Conservation (phyloP, 139 green algal genomes). For the Chlorella sp. region DNA sequence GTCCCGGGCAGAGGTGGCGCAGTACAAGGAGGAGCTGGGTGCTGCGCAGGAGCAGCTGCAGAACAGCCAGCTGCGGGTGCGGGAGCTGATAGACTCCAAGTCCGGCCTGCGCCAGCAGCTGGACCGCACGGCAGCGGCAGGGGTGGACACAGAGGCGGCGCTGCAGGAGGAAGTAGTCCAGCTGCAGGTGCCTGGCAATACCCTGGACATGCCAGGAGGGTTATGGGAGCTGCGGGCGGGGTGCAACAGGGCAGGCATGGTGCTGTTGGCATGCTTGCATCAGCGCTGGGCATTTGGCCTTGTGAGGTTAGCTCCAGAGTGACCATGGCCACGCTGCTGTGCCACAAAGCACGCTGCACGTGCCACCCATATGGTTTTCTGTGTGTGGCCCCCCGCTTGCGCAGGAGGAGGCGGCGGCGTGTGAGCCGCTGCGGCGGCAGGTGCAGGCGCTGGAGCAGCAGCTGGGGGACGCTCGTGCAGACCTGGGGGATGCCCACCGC, state of each 20-base stretch:
- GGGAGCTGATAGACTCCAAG: conserved; percentile 51
- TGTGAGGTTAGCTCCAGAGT: not conserved
- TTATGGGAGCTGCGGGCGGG: not conserved
- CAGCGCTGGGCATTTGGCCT: too few species aligned
- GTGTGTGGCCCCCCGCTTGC: not conserved
- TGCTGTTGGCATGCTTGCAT: too few species aligned
- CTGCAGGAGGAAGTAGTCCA: conserved; percentile 37
- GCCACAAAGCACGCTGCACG: too few species aligned
- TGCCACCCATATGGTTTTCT: not conserved
- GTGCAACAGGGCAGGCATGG: too few species aligned
- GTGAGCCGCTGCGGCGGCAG: not conserved
- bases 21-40: conserved; percentile 25
- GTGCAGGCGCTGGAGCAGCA: conserved; percentile 44
- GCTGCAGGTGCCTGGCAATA: conserved; percentile 7
- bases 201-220: too few species aligned
- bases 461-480: conserved; percentile 37
- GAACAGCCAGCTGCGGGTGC: conserved; percentile 31
- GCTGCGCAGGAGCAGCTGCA: conserved; percentile 41
- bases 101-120: conserved; percentile 45
- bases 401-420: not conserved
- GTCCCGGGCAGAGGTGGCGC: conserved; percentile 16
- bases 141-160: conserved; percentile 40
- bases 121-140: conserved; percentile 29
- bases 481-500: not conserved
- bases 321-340: not conserved